phyloP scores from a whole-genome alignment of 768 basidiomycete genomes.

The Leccinum imitatum region DNA sequence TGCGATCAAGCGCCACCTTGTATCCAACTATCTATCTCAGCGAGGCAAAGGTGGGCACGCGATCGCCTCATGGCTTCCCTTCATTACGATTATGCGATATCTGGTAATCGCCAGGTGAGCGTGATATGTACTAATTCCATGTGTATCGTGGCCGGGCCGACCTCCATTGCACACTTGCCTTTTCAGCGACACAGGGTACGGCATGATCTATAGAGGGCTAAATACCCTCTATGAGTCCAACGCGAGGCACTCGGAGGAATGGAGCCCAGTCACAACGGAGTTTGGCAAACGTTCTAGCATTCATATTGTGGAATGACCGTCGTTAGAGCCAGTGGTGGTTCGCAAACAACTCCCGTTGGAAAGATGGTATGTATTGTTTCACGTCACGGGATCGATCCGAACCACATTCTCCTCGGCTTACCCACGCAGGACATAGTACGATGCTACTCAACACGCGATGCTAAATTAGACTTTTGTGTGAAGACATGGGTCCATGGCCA shows the following conservation, averaged over 20 bases:
- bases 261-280: slow-evolving; percentile 2
- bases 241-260: slow-evolving; percentile 4
- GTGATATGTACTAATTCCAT: slow-evolving; percentile 4
- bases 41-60: slow-evolving; percentile 20
- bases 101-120: slow-evolving; percentile 14
- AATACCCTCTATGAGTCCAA: not conserved
- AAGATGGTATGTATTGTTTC: slow-evolving; percentile 1
- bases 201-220: slow-evolving; percentile 2
- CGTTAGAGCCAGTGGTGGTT: not conserved
- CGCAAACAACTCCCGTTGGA: not conserved
- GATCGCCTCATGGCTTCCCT: slow-evolving; percentile 28
- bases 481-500: not conserved
- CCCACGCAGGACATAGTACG: slow-evolving; percentile 7
- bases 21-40: not conserved
- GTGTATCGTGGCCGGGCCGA: not conserved
- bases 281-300: not conserved
- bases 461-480: not conserved
- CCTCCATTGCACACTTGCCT: slow-evolving; percentile 20
- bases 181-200: slow-evolving; percentile 9
- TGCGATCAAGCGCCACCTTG: slow-evolving; percentile 19
- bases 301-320: not conserved
- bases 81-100: slow-evolving; percentile 10
- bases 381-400: slow-evolving; percentile 1
- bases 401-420: slow-evolving; percentile 16
- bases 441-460: not conserved